Base-by-base conservation (phyloP, 768 basidiomycete species). In the Rubroboletus pulcherrimus region DNA sequence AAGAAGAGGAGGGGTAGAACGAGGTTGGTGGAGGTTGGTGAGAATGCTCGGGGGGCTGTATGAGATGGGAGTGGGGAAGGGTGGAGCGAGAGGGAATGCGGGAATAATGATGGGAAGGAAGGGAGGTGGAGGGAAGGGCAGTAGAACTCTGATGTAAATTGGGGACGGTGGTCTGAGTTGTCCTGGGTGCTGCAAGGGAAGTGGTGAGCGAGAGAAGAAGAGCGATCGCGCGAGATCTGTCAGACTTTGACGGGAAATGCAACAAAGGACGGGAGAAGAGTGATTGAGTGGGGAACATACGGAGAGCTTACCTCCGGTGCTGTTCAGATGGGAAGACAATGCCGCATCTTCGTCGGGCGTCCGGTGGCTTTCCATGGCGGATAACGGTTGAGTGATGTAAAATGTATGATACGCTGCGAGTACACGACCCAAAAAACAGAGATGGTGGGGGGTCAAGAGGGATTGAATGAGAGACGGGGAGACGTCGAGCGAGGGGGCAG, bases 291-390 rank as follows among this genome's bases (percentile, higher is more conserved):
- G 26, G 46, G 17, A 47, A 47, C 44, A 42, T 41, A 63, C 56
- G 61, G 61, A 38, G 51, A 45, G 47, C 70, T 51, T 66, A 71
- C 68, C 68, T 63, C 68, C 68, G 66, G 61, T 52, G 44, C 30
- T 40, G 44, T 55, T 51, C 34, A 45, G n/a, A 54, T 41, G 39
- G 49, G 66, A 44, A 38, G 59, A 52, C 21, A 55, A 33, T 0
- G 44, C 6, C 2, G 55, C 37, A 57, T 63, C 55, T 50, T 68
- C 41, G 56, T 60, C 49, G 29, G 55, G 47, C 0, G 51, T 55
- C 60, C 66, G 70, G 62, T 49, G 53, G 54, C 60, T 53, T 30
- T 60, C 45, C 69, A 70, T 70, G 54, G 63, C 61, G 59, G 63
- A 62, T 51, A 3, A 10, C n/a, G 53, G 39, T 33, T 1, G 37